Base-by-base conservation (phyloP, 768 basidiomycete genomes). In the Pleurotus salmoneostramineus region DNA sequence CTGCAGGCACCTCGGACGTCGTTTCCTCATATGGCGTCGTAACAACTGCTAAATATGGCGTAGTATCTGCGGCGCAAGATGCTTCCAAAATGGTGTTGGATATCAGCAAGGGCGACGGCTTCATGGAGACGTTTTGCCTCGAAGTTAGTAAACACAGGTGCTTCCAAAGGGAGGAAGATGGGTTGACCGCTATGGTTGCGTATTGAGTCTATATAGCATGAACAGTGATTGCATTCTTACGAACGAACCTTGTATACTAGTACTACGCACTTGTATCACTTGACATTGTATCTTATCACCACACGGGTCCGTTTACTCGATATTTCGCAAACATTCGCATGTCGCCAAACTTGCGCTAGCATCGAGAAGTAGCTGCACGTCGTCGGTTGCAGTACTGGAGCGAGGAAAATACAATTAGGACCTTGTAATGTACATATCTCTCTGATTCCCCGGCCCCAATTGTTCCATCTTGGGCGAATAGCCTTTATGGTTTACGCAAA, bases 71-170 rank as follows among this genome's bases (percentile, higher is more conserved):
- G 2, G 68, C 71, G 10, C 63, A 69, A 3, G 85, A 84, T 62
- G 65, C 65, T 1, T 56, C 80, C 15, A 71, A 74, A 46, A 78
- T 87, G 48, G 72, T 67, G 6, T 67, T 73, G 52, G 43, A 8
- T 5, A 40, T 55, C 37, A 40, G 52, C 2, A 32, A 49, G 40
- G 75, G 71, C 1, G 69, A 79, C 62, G 84, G 79, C 4, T 88
- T 88, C 58, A 71, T 78, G 6, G 71, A 79, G 17, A 83, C 77
- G 63, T 87, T 89, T 61, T 81, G 81, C 0, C 80, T 74, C 56
- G 83, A 85, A 61, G 73, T 89, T 55, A 88, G 85, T 72, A 77
- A 83, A 70, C 88, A 89, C 61, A 74, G 86, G 40, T 86, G 84
- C 64, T 89, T 75, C 63, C 74, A 83, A 49, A 79, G 87, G 4